Percentiles rank a stretch among this genome's conserved stretches.
Evolutionary conservation across 129 eudicot species (phyloP).

Genomic region (Pittosporum tobira): DNA sequence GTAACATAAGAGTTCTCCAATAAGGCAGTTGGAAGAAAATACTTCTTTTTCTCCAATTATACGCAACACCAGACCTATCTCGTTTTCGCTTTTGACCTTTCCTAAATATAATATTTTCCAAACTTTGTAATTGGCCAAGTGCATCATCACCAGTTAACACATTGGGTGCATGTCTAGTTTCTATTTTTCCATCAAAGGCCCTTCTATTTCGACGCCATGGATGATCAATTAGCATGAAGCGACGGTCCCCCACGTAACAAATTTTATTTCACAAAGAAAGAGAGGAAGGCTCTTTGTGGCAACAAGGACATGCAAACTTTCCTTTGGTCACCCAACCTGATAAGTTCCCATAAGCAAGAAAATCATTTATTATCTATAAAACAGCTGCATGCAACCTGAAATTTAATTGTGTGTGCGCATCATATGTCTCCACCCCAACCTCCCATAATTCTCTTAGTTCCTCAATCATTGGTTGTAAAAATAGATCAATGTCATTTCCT

Average conservation of each 20-base stretch:
- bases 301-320: background rate
- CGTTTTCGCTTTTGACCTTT: too few species aligned
- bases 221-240: background rate
- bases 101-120: too few species aligned
- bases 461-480: too few species aligned
- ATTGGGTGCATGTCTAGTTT: background rate
- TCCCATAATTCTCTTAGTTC: conserved; percentile 17
- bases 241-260: background rate
- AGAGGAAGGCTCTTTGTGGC: background rate
- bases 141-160: too few species aligned
- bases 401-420: background rate
- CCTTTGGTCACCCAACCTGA: background rate
- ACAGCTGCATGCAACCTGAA: conserved; percentile 4
- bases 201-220: background rate
- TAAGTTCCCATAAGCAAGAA: background rate
- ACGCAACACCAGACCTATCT: background rate
- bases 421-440: conserved; percentile 13
- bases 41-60: conserved; percentile 2
- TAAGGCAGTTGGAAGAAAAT: conserved; percentile 1
- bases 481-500: conserved; percentile 18
- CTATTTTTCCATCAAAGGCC: background rate
- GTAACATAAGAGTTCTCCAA: background rate
- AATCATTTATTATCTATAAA: background rate
- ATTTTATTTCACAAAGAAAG: background rate
- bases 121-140: too few species aligned